Evolutionary conservation across 305 asterid genomes (phyloP).

Genomic region (Withania somnifera): DNA sequence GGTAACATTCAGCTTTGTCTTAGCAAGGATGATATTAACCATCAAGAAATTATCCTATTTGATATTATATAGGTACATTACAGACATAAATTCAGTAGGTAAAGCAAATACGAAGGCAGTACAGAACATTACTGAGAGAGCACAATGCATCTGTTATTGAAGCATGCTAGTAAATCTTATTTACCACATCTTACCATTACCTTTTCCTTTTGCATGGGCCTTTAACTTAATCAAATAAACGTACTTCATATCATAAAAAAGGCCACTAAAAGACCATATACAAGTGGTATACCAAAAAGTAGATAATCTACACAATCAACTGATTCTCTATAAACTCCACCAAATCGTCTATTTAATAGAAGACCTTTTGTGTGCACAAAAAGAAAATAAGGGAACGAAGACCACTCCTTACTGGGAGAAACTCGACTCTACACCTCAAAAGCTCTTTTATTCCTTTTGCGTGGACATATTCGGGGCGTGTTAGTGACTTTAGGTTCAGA

Average conservation of each 20-base stretch:
- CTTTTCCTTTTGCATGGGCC: neutral
- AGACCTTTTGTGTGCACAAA: no score
- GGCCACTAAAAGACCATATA: no score
- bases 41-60: neutral
- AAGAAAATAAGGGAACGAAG: no score
- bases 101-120: neutral
- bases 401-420: no score
- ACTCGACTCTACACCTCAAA: no score
- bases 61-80: neutral
- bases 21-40: neutral
- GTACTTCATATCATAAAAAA: no score
- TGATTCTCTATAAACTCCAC: no score
- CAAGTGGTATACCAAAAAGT: no score
- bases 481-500: neutral
- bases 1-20: neutral
- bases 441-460: conserved; percentile 2
- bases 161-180: neutral
- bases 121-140: neutral
- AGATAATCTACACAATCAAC: no score
- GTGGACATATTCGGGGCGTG: neutral
- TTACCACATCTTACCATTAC: neutral
- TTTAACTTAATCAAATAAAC: no score
- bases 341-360: no score
- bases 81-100: neutral
- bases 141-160: neutral